Percentiles rank a stretch among this genome's conserved stretches.
Conservation (phyloP, 2,329 filamentous ascomycete genomes). For the Bertia moriformis region DNA sequence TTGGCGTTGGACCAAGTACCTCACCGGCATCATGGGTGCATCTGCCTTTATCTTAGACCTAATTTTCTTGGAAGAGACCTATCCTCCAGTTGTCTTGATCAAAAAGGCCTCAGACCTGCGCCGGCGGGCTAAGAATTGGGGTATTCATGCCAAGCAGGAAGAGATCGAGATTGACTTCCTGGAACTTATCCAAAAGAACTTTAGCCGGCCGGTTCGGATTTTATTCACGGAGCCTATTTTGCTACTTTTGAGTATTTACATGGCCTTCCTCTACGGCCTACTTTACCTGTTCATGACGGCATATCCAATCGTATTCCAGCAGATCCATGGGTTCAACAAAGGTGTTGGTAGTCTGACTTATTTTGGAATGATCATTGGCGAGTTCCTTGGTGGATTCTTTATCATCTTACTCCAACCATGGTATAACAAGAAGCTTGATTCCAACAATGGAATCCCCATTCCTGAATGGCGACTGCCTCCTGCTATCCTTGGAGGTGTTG, state of each 20-base stretch:
- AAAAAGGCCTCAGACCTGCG: slow-evolving; percentile 16
- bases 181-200: slow-evolving; percentile 18
- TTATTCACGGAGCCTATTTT: slow-evolving; percentile 30
- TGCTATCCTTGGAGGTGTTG: slow-evolving; percentile 12
- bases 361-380: slow-evolving; percentile 44
- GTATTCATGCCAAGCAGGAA: slow-evolving; percentile 23
- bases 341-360: slow-evolving; percentile 46
- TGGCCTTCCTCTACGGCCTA: slow-evolving; percentile 34
- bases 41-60: slow-evolving; percentile 19
- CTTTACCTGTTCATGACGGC: slow-evolving; percentile 50
- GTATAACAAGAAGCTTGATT: slow-evolving; percentile 29
- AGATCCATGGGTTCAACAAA: slow-evolving; percentile 34
- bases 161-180: slow-evolving; percentile 22
- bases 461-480: slow-evolving; percentile 21
- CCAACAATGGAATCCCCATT: slow-evolving; percentile 21
- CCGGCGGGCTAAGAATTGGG: slow-evolving; percentile 20
- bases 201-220: slow-evolving; percentile 19
- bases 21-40: slow-evolving; percentile 24
- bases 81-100: slow-evolving; percentile 24
- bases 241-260: slow-evolving; percentile 27
- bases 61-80: slow-evolving; percentile 26
- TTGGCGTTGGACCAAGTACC: slow-evolving; percentile 32
- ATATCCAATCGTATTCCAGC: slow-evolving; percentile 43
- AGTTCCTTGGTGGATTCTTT: slow-evolving; percentile 33
- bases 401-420: slow-evolving; percentile 23